These are phyloP conservation scores for Lactarius evosmus DNA, from an alignment of 768 basidiomycete genomes.

Conservation along the genomic window DNA sequence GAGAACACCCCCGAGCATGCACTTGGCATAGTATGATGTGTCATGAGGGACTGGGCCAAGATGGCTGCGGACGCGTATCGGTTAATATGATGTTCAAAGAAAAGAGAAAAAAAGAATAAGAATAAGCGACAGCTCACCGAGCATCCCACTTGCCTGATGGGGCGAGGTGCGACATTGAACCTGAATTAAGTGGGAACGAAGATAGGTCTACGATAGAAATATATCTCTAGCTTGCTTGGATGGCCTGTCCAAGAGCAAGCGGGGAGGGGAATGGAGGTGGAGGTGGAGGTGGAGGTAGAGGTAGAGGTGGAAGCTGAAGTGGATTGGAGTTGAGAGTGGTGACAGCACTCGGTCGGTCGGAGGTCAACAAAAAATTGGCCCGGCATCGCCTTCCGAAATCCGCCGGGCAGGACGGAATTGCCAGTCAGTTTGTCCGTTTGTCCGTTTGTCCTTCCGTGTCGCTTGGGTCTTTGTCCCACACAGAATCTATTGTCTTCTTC, in stretches of 20 bases:
- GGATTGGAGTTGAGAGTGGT: conserved; percentile 27
- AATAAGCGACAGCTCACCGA: conserved; percentile 43
- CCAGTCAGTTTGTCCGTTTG: too few species aligned
- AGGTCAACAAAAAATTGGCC: conserved; percentile 5
- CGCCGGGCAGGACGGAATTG: too few species aligned
- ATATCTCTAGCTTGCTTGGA: conserved; percentile 34
- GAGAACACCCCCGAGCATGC: conserved; percentile 82
- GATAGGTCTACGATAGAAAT: conserved; percentile 36
- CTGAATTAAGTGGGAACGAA: conserved; percentile 34
- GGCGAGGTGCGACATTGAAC: conserved; percentile 48
- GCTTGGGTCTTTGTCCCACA: too few species aligned
- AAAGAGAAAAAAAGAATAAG: conserved; percentile 17
- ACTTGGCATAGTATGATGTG: conserved; percentile 72
- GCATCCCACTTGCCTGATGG: conserved; percentile 69
- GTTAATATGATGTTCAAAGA: conserved; percentile 7
- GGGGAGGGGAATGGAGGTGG: conserved; percentile 30
- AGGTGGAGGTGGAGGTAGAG: conserved; percentile 27
- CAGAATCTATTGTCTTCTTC: too few species aligned
- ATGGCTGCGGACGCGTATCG: conserved; percentile 40
- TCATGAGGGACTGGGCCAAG: conserved; percentile 76
- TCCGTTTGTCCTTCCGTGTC: background rate
- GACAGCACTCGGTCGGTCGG: background rate
- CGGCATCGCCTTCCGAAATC: conserved; percentile 8
- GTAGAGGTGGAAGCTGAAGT: conserved; percentile 29
- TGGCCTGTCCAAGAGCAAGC: conserved; percentile 35